These are phyloP conservation scores for Neonectria neomacrospora DNA, from an alignment of 2,329 filamentous ascomycete species.

Conservation along the genomic window DNA sequence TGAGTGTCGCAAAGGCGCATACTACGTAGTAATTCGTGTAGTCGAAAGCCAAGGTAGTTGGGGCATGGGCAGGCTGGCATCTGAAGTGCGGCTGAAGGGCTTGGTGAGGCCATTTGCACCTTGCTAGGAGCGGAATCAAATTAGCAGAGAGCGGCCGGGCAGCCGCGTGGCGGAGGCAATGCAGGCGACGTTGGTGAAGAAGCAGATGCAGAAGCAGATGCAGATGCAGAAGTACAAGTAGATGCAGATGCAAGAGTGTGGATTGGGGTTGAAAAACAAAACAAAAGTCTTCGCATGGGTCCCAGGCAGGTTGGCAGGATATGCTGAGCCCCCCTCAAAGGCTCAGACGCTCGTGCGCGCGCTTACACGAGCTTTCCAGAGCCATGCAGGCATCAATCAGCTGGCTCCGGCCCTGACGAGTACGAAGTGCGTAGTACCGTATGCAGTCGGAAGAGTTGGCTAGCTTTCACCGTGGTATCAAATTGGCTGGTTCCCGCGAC, in stretches of 20 bases:
- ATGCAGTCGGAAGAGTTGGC: background rate
- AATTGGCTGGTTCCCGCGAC: background rate
- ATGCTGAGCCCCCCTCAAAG: background rate
- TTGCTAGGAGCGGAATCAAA: background rate
- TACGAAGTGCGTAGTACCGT: background rate
- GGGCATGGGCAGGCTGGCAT: background rate
- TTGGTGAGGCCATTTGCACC: slow-evolving; percentile 21
- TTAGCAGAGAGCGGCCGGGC: background rate
- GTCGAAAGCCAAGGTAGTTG: background rate
- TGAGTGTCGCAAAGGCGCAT: background rate
- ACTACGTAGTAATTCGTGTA: background rate
- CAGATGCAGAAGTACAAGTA: background rate
- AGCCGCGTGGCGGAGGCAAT: slow-evolving; percentile 19
- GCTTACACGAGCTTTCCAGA: background rate
- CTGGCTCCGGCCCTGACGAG: background rate
- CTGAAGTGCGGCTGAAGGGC: slow-evolving; percentile 22
- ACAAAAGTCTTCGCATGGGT: background rate
- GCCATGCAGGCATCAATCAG: background rate
- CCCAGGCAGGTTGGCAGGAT: background rate
- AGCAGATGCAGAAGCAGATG: slow-evolving; percentile 12
- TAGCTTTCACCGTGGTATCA: no score
- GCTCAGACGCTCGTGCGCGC: background rate
- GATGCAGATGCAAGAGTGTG: background rate
- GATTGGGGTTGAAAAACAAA: background rate
- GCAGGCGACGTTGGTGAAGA: slow-evolving; percentile 1